These are phyloP conservation scores for Vitellaria paradoxa DNA, from an alignment of 179 eudicot genomes.

Conservation along the genomic window DNA sequence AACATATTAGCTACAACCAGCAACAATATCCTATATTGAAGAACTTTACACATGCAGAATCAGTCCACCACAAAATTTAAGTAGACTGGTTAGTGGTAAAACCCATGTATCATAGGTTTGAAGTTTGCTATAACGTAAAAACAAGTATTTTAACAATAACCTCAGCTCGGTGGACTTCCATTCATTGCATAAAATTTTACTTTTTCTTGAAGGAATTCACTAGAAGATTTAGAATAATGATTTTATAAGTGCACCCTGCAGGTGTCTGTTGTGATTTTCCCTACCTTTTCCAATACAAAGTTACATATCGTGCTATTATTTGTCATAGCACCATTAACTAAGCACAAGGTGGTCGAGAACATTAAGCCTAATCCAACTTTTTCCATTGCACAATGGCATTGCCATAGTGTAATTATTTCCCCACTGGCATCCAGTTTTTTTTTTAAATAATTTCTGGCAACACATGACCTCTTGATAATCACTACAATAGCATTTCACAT, in stretches of 20 bases:
- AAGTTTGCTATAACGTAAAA: neutral
- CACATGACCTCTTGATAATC: constrained; percentile 1
- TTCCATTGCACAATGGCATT: neutral
- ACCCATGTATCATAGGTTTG: neutral
- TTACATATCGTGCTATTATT: neutral
- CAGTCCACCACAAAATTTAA: neutral
- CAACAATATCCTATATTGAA: neutral
- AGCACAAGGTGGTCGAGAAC: neutral
- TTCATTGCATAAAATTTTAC: constrained; percentile 1
- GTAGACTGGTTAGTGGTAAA: neutral
- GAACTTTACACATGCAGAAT: neutral
- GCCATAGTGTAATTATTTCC: neutral
- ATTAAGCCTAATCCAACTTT: neutral
- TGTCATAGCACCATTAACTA: constrained; percentile 1
- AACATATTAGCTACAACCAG: constrained; percentile 20
- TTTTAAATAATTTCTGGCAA: neutral
- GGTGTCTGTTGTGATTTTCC: neutral
- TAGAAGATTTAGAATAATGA: neutral
- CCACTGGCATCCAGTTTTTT: neutral
- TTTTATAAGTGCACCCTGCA: neutral
- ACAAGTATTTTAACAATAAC: constrained; percentile 1
- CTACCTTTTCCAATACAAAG: too few species aligned
- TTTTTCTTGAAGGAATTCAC: constrained; percentile 2
- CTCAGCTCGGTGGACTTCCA: neutral
- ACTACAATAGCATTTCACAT: too few species aligned